A percentile compares a stretch with the other conserved stretches of the same genome.
These are phyloP conservation scores for Verbena officinalis DNA, from an alignment of 257 asterid genomes.

Conservation along the genomic window DNA sequence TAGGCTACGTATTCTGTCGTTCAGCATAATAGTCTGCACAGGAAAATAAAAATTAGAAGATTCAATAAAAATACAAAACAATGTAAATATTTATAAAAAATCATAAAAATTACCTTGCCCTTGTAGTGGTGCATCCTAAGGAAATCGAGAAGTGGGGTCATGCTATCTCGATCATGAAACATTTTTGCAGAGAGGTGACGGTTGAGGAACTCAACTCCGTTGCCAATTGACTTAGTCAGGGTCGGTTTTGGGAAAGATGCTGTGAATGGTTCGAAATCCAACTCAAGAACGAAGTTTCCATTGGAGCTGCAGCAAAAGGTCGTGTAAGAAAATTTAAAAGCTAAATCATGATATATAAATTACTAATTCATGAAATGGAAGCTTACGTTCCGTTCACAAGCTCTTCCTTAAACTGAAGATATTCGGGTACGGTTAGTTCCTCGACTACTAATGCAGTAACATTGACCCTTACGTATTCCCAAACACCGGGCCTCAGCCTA, in stretches of 20 bases:
- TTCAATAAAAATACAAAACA: neutral
- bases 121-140: conserved; percentile 61
- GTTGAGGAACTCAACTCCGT: conserved; percentile 85
- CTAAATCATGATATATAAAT: neutral
- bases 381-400: conserved; percentile 66
- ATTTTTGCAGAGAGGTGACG: conserved; percentile 79
- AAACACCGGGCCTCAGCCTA: conserved; percentile 77
- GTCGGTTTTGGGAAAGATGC: conserved; percentile 77
- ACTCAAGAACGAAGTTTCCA: conserved; percentile 69
- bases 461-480: conserved; percentile 70
- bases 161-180: conserved; percentile 81
- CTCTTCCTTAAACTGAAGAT: conserved; percentile 69
- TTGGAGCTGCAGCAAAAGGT: conserved; percentile 43
- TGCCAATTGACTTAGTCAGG: conserved; percentile 73
- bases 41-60: neutral
- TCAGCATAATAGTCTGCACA: conserved; percentile 64
- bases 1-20: conserved; percentile 56
- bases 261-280: conserved; percentile 79
- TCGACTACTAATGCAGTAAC: conserved; percentile 59
- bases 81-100: neutral
- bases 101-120: conserved; percentile 51
- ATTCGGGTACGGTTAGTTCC: conserved; percentile 70
- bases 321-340: neutral
- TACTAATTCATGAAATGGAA: neutral
- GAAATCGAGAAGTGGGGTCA: conserved; percentile 78